A percentile compares a stretch with the other conserved stretches of the same genome.
These are phyloP conservation scores for Kuraishia cidri DNA, from an alignment of 805 yeast genomes.

Conservation along the genomic window DNA sequence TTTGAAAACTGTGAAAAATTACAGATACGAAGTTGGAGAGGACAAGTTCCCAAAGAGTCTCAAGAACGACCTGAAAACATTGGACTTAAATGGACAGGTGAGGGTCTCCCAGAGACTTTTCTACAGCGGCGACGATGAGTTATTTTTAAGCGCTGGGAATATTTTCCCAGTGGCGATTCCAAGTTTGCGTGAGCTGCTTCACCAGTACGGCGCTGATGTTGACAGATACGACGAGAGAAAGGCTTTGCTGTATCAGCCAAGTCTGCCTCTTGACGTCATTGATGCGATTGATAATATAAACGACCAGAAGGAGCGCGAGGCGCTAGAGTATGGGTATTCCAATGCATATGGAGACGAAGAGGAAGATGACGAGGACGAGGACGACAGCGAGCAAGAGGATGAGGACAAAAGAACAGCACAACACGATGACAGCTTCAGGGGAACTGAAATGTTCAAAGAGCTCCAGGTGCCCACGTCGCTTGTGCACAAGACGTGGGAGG, in stretches of 20 bases:
- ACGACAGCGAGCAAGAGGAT: constrained; percentile 7
- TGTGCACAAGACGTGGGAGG: constrained; percentile 47
- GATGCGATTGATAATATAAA: constrained; percentile 67
- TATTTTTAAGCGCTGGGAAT: constrained; percentile 42
- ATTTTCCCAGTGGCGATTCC: constrained; percentile 61
- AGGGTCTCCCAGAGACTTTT: constrained; percentile 6
- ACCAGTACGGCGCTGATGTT: constrained; percentile 68
- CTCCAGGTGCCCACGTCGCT: constrained; percentile 38
- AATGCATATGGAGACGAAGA: constrained; percentile 7
- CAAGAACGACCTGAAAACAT: constrained; percentile 29
- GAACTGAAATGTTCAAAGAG: constrained; percentile 39
- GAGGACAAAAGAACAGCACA: no score
- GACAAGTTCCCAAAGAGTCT: constrained; percentile 48
- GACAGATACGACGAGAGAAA: constrained; percentile 40
- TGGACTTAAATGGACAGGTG: constrained; percentile 10
- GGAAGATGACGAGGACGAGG: constrained; percentile 9
- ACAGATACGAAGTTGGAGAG: constrained; percentile 82
- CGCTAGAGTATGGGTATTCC: constrained; percentile 12
- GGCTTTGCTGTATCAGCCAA: constrained; percentile 58
- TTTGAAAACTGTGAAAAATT: constrained; percentile 60
- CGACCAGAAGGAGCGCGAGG: constrained; percentile 23
- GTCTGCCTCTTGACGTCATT: constrained; percentile 56
- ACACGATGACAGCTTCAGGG: constrained; percentile 13
- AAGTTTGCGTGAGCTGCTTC: constrained; percentile 60
- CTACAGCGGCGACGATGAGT: constrained; percentile 14